Conservation (phyloP, 2,329 filamentous ascomycete species). For the Dactylellina cionopaga region DNA sequence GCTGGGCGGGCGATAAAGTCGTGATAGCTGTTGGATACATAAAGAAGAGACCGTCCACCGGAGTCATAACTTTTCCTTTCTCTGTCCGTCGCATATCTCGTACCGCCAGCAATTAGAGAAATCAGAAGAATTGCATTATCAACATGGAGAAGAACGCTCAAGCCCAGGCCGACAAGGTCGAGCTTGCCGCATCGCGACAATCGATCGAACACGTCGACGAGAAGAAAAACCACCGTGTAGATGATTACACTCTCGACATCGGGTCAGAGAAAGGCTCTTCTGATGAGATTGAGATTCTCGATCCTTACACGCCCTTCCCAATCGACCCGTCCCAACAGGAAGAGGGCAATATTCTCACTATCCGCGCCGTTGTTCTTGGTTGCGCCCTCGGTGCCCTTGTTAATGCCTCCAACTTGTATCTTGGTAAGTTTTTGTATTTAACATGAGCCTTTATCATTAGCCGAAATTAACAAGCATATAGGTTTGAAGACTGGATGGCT, state of each 20-base stretch:
- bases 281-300: constrained; percentile 47
- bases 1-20: constrained; percentile 31
- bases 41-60: constrained; percentile 9
- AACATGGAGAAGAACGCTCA: constrained; percentile 47
- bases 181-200: constrained; percentile 4
- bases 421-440: constrained; percentile 61
- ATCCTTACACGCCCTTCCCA: constrained; percentile 61
- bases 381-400: constrained; percentile 69
- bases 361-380: constrained; percentile 68
- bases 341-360: constrained; percentile 65
- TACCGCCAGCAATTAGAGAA: constrained; percentile 25
- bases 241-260: constrained; percentile 39
- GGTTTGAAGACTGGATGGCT: constrained; percentile 67
- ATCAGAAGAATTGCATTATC: constrained; percentile 26
- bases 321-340: constrained; percentile 61
- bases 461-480: constrained; percentile 50
- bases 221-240: constrained; percentile 36
- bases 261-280: constrained; percentile 28
- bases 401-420: constrained; percentile 72
- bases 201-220: constrained; percentile 35
- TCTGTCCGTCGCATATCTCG: constrained; percentile 30
- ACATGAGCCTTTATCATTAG: not conserved
- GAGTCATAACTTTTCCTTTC: constrained; percentile 13
- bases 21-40: constrained; percentile 40
- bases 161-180: constrained; percentile 34